These are phyloP conservation scores for Solanum piurae DNA, from an alignment of 257 asterid genomes.

Conservation along the genomic window DNA sequence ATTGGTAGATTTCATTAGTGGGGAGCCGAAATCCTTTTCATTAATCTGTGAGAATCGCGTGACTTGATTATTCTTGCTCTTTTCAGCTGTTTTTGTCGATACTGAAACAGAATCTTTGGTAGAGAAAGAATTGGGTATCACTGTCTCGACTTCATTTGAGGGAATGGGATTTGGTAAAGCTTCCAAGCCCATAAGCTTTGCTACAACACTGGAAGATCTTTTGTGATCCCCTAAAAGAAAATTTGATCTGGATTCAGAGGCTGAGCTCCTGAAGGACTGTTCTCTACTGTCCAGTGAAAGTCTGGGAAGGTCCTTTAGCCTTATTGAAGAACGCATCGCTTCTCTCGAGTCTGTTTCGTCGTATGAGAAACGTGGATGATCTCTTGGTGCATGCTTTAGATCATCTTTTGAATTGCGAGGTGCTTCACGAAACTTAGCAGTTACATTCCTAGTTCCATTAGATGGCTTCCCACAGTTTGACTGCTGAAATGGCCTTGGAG, in stretches of 20 bases:
- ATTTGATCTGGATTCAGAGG: constrained; percentile 41
- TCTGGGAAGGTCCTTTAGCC: constrained; percentile 67
- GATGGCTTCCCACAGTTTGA: constrained; percentile 23
- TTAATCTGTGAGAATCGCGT: constrained; percentile 17
- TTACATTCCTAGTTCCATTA: background rate
- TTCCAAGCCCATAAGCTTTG: constrained; percentile 94
- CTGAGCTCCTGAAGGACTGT: constrained; percentile 37
- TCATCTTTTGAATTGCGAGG: constrained; percentile 34
- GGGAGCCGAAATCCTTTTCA: constrained; percentile 31
- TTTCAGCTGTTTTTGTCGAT: constrained; percentile 17
- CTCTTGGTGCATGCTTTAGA: constrained; percentile 16
- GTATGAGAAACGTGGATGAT: constrained; percentile 65
- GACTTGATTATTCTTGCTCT: constrained; percentile 24
- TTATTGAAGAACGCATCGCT: constrained; percentile 25
- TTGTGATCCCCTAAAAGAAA: constrained; percentile 34
- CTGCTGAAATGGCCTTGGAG: constrained; percentile 78
- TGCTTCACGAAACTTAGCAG: constrained; percentile 24
- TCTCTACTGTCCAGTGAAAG: constrained; percentile 82
- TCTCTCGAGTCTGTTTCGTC: constrained; percentile 76
- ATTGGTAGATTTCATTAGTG: constrained; percentile 16
- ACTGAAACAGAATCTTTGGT: constrained; percentile 22
- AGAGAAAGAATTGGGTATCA: constrained; percentile 9
- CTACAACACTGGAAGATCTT: constrained; percentile 57
- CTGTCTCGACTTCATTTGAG: constrained; percentile 21
- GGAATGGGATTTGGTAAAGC: constrained; percentile 37